Evolutionary conservation across 179 eudicot species (phyloP), one percentile per base, ranked within the genome.

Genomic region (Carnegiea gigantea): DNA sequence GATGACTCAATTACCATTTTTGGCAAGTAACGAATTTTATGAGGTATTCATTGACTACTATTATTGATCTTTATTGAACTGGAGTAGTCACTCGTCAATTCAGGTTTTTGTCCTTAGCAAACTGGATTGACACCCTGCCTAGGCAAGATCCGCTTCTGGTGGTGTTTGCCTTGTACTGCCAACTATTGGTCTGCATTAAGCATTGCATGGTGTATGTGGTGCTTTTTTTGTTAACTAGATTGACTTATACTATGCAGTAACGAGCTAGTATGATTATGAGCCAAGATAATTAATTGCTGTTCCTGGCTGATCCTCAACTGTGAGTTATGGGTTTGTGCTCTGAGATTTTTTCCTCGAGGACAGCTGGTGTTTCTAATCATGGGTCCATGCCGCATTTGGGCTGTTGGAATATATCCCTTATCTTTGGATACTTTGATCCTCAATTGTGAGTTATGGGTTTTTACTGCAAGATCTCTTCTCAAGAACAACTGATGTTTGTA

Each of bases 361-460:
- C 44, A 40, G 44, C 44, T 40, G 44, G 44, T 40, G 44, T 40
- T 7, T 7, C 9, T 40, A 7, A 40, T 40, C 8, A 40, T 40
- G 44, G 44, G 6, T 40, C 44, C 44, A 7, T 40, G 44, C 57
- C 17, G 20, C 5, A 51, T 13, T 51, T 51, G 4, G 18, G 57
- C 18, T 40, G 6, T 18, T 60, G 14, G 81, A 78, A 67, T 28
- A 78, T 13, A 12, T 28, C 26, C 68, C 73, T 43, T 33, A 51
- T 51, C 73, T 46, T 78, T 70, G 67, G 65, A 44, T 51, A 21
- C 33, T 21, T 70, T 53, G 62, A 70, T 72, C 51, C 51, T 65
- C 6, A 46, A 78, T 33, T 33, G 70, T 13, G 76, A 38, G 53
- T 65, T 62, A 70, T 81, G 62, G 53, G 9, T 18, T 57, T 57